phyloP scores from a whole-genome alignment of 768 basidiomycete genomes.

The Auricularia auricula-judae region DNA sequence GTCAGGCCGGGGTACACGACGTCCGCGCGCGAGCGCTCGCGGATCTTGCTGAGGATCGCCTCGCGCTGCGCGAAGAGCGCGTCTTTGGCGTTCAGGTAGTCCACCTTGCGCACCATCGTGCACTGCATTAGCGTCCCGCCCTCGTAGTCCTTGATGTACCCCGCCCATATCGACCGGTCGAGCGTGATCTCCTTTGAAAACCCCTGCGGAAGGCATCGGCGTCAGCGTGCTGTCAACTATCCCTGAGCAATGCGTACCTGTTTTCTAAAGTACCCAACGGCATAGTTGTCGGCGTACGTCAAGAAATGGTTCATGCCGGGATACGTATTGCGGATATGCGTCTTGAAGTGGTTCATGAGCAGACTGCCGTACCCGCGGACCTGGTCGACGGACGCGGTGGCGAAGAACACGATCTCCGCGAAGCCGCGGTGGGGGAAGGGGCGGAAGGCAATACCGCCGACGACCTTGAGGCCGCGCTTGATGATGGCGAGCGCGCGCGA shows the following conservation, averaged over 20 bases:
- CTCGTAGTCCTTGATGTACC: slow-evolving; percentile 99
- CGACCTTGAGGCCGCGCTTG: slow-evolving; percentile 89
- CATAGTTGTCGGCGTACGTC: slow-evolving; percentile 98
- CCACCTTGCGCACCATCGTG: slow-evolving; percentile 83
- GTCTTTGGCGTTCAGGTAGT: slow-evolving; percentile 73
- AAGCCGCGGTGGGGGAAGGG: slow-evolving; percentile 93
- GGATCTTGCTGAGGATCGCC: slow-evolving; percentile 81
- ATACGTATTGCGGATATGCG: slow-evolving; percentile 73
- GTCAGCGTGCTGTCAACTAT: neutral
- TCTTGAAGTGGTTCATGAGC: slow-evolving; percentile 98
- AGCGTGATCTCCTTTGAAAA: slow-evolving; percentile 96
- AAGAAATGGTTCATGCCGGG: slow-evolving; percentile 89
- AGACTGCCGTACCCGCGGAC: slow-evolving; percentile 97
- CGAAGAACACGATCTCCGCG: slow-evolving; percentile 98
- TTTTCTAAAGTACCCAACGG: slow-evolving; percentile 98
- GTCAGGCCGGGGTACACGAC: slow-evolving; percentile 71
- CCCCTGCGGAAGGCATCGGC: slow-evolving; percentile 28
- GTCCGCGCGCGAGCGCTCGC: slow-evolving; percentile 77
- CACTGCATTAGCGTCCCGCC: slow-evolving; percentile 99
- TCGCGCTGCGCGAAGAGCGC: slow-evolving; percentile 76
- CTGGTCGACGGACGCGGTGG: slow-evolving; percentile 91
- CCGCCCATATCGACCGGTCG: slow-evolving; percentile 88
- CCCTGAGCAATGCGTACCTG: slow-evolving; percentile 31
- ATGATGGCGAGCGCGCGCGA: slow-evolving; percentile 92
- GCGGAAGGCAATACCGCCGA: slow-evolving; percentile 94